phyloP scores from a whole-genome alignment of 73 alveolate species.

The Stentor roeselii region DNA sequence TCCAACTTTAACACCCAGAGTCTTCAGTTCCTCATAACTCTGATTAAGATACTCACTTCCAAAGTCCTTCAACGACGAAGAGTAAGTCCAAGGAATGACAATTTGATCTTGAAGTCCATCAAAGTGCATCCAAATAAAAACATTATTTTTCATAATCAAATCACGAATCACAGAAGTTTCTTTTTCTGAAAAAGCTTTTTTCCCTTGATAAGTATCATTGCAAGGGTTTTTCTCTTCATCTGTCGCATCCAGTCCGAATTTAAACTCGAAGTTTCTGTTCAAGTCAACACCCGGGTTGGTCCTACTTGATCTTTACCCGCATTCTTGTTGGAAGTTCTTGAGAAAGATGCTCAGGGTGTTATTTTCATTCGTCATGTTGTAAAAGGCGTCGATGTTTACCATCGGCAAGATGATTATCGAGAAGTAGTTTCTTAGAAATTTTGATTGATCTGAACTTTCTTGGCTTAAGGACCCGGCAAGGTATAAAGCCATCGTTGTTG shows the following conservation, averaged over 20 bases:
- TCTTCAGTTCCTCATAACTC: not conserved
- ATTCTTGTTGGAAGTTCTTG: not conserved
- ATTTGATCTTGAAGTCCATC: not conserved
- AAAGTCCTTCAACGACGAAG: not conserved
- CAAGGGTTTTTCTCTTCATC: not conserved
- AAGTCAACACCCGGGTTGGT: conserved; percentile 6
- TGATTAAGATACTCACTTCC: not conserved
- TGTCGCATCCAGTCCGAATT: not conserved
- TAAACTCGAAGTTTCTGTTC: not conserved
- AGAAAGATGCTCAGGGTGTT: not conserved
- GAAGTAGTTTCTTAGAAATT: not conserved
- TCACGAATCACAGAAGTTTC: conserved; percentile 1
- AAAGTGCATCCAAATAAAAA: conserved; percentile 1
- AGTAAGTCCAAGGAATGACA: not conserved
- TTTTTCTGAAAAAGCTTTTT: not conserved
- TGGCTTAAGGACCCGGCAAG: not conserved
- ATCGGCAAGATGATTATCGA: not conserved
- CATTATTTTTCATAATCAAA: not conserved
- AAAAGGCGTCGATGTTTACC: not conserved
- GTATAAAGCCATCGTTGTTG: not conserved
- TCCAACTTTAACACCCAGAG: too few species aligned
- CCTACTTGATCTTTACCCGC: not conserved
- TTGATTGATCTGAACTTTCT: not conserved
- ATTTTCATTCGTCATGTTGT: not conserved
- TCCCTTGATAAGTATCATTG: not conserved